Evolutionary conservation across 495 filamentous ascomycete species (phyloP), one percentile per base, ranked within the genome.

Genomic region (Echria macrotheca): DNA sequence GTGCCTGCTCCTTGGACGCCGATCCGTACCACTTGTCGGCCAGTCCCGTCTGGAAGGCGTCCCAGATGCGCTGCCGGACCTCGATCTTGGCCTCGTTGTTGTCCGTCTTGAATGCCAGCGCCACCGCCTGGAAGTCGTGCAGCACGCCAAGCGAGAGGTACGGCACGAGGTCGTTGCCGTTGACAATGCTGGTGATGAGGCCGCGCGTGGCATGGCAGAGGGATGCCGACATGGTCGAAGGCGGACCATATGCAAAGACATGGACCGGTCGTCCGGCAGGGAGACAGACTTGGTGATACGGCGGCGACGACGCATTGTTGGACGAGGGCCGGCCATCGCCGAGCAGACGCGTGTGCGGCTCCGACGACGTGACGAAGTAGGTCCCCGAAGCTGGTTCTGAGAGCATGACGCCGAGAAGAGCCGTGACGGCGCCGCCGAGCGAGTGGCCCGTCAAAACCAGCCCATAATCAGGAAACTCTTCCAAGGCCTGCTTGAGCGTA

Each of bases 221-320:
- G n/a, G 82, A 78, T 0, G 84, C 77, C 1, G 83, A 89, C 70
- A 90, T 78, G 36, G 80, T 82, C 2, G 83, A 78, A 8, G 86
- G 85, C 8, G 86, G 83, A 2, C 86, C 86, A 59, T 86, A 91
- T 28, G 85, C 84, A 63, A 85, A 91, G 40, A 87, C 86, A 58
- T 87, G 86, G 31, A 88, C 83, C 37, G 80, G 83, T 7, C 86
- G 76, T 37, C 80, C 79, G 0, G 79, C 54, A 15, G 83, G 87
- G 4, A 87, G 76, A 35, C 69, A 76, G 44, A 80, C 71, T n/a
- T n/a, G n/a, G n/a, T n/a, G n/a, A 39, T 56, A 56, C 11, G 31
- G 37, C 47, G 50, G 57, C 31, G 26, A 18, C 15, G 29, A 31
- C 6, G 29, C 10, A 28, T 2, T 7, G 4, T 47, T 47, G 12